Base-by-base conservation (phyloP, 1,284 basidiomycete genomes). In the Malassezia furfur region DNA sequence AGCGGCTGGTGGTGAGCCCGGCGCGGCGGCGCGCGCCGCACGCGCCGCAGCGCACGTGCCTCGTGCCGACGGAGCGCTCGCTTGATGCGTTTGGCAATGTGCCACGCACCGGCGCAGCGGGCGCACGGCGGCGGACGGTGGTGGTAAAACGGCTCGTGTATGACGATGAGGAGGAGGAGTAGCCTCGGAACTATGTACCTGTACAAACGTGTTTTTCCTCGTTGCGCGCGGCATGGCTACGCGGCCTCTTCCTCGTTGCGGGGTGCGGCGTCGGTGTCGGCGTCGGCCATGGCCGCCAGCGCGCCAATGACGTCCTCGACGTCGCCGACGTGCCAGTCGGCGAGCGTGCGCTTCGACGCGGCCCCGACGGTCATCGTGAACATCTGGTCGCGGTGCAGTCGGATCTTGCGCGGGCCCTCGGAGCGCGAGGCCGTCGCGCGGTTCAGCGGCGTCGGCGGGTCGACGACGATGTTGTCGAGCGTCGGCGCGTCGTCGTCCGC, bases 331-430 rank as follows among this genome's bases (percentile, higher is more conserved):
- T 74, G 72, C 68, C 70, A 73, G 30, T 63, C 60, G 0, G 72
- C 72, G 15, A 73, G 52, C 45, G 72, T 74, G 57, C 71, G 70
- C 22, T 70, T 61, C 14, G 61, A 62, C 43, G 56, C 63, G 14
- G 71, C 62, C 4, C 72, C 72, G 9, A 74, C 66, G 52, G 67
- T 66, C 17, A 62, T 63, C 15, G 72, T 67, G 37, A 65, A 74
- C 34, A 74, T 68, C 12, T 64, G 62, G 11, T 60, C 43, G 15
- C 60, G 49, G 2, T 57, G 65, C 46, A 67, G 41, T 14, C 30
- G 15, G 15, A 62, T 25, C 22, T 36, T 34, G 8, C 37, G 45
- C 10, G 40, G 37, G 25, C 15, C 14, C 36, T 25, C 14, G 28
- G 6, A 19, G 9, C 25, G 48, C 38, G 47, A 17, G 3, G 48